Evolutionary conservation across 164 flowering plant genomes (phyloP).

Genomic region (Berberis thunbergii): DNA sequence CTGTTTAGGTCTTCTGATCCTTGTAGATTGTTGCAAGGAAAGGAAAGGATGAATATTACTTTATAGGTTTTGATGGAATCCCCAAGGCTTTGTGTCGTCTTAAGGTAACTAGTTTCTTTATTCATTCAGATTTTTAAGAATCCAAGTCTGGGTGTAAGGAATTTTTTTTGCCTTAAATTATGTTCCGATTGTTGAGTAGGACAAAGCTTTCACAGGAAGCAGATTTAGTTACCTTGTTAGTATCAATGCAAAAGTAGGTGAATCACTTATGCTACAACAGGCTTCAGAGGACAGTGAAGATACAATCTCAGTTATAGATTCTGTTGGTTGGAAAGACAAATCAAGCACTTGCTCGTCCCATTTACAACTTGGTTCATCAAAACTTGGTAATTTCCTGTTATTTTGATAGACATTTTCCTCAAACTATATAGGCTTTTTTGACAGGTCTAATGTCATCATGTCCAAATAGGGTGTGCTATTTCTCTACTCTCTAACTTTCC

Average conservation of each 20-base stretch:
- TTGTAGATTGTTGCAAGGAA: conserved; percentile 62
- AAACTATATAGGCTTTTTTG: no score
- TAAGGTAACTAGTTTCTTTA: conserved; percentile 31
- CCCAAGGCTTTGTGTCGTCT: conserved; percentile 53
- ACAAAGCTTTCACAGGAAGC: no score
- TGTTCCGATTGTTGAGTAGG: no score
- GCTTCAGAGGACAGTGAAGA: conserved; percentile 46
- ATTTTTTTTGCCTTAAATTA: neutral
- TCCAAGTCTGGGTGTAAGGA: neutral
- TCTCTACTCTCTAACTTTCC: no score
- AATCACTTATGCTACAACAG: conserved; percentile 16
- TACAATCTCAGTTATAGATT: conserved; percentile 25
- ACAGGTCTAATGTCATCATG: no score
- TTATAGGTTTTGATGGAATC: conserved; percentile 79
- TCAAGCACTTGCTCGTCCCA: conserved; percentile 11
- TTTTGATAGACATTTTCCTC: no score
- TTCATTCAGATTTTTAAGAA: neutral
- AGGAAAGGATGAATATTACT: conserved; percentile 70
- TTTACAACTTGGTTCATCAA: conserved; percentile 25
- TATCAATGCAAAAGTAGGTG: no score
- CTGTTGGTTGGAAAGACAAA: conserved; percentile 3
- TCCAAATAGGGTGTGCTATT: no score
- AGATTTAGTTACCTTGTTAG: no score
- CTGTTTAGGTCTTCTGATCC: conserved; percentile 5
- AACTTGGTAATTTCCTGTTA: conserved; percentile 23